Evolutionary conservation across 148 eudicot genomes (phyloP), one percentile per base, ranked within the genome.

Genomic region (Camellia japonica): DNA sequence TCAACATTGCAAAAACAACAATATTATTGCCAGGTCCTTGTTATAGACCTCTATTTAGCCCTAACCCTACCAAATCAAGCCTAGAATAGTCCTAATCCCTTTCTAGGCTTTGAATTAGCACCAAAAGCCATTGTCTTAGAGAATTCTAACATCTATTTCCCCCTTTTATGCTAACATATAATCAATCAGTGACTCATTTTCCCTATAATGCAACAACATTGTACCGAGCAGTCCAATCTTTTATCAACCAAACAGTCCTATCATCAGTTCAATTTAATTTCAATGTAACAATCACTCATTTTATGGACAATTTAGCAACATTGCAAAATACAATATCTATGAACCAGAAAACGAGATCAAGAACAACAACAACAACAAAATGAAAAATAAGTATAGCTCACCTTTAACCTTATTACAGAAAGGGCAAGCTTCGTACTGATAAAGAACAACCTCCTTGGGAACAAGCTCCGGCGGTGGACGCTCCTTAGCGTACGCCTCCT

Each of bases 391-490:
- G 16, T 6, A 62, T 30, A 13, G 8, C 16, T 61, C 82, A 91
- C 95, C 95, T 91, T 91, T 91, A 71, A 92, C 93, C 79, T 92
- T 92, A 82, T 92, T 92, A 68, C 95, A 92, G 68, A 92, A 92
- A 58, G 96, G 96, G 67, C 96, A 92, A 75, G 96, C 93, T 74
- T 92, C 95, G 72, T 92, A 92, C 84, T 92, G 95, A 69, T 92
- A 92, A 4, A 92, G 86, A 42, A 92, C 93, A 60, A 92, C 90
- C 19, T 92, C 92, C 43, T 83, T 88, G 2, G 90, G 88, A 15
- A 77, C 72, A 1, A 81, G 78, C 77, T 83, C 84, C 55, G 83
- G n/a, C 19, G 81, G 46, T 9, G 77, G 80, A 41, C 63, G 71
- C 72, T 87, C 88, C 73, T 87, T 87, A 0, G 90, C 90, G 58